Base-by-base conservation (phyloP, 108 stramenopile genomes). In the Cylindrotheca closterium region DNA sequence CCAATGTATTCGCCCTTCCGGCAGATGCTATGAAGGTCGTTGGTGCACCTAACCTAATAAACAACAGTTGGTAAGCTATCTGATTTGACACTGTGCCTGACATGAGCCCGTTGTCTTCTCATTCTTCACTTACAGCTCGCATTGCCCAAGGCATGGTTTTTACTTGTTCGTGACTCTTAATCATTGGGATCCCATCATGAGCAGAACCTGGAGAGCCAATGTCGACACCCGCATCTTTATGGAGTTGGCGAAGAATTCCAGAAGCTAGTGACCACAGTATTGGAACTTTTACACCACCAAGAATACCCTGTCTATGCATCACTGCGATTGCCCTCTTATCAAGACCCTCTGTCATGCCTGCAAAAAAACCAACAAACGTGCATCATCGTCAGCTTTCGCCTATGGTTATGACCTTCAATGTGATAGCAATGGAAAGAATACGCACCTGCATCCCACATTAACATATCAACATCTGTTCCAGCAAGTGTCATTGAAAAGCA, bases 391-490 rank as follows among this genome's bases (percentile, higher is more conserved):
- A n/a, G n/a, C n/a, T n/a, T n/a, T n/a, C n/a, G n/a, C n/a, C n/a
- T n/a, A n/a, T n/a, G n/a, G n/a, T n/a, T n/a, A n/a, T n/a, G n/a
- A n/a, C n/a, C n/a, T n/a, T n/a, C n/a, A n/a, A n/a, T n/a, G n/a
- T n/a, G n/a, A n/a, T n/a, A n/a, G n/a, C n/a, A n/a, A n/a, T n/a
- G n/a, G n/a, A n/a, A n/a, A n/a, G n/a, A n/a, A n/a, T n/a, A n/a
- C n/a, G n/a, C n/a, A n/a, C n/a, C n/a, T 32, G 82, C 81, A 61
- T 86, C 85, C 82, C 81, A 86, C 37, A 86, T 63, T n/a, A 86
- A 60, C 71, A 86, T 72, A 53, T 86, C 85, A 0, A 82, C 73
- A 58, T 82, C 78, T 5, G 70, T n/a, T n/a, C n/a, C n/a, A n/a
- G n/a, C n/a, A n/a, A n/a, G n/a, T n/a, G n/a, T n/a, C n/a, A n/a